phyloP scores from a whole-genome alignment of 2,329 filamentous ascomycete genomes.

The Aureobasidium sp. region DNA sequence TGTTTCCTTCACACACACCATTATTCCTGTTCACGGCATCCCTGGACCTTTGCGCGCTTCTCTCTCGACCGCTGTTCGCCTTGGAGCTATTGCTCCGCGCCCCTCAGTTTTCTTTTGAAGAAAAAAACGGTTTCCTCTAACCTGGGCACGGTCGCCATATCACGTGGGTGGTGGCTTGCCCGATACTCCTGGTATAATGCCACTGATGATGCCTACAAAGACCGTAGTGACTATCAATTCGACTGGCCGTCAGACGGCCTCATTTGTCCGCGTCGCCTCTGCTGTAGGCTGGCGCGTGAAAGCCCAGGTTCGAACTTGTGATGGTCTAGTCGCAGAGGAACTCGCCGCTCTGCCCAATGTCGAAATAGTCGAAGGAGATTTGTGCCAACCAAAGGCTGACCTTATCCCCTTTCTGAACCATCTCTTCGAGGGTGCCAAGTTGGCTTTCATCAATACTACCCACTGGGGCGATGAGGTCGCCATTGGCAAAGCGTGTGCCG shows the following conservation, averaged over 20 bases:
- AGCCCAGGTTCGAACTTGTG: constrained; percentile 80
- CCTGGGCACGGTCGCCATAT: constrained; percentile 15
- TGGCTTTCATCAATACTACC: constrained; percentile 96
- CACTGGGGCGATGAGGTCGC: constrained; percentile 92
- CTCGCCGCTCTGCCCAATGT: constrained; percentile 77
- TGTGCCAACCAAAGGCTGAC: constrained; percentile 38
- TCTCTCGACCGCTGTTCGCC: not conserved
- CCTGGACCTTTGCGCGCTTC: not conserved
- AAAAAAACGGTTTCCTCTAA: constrained; percentile 9
- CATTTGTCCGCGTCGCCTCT: constrained; percentile 86
- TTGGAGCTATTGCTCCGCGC: not conserved
- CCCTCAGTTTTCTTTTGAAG: not conserved
- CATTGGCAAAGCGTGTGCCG: constrained; percentile 80
- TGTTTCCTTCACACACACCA: constrained; percentile 5
- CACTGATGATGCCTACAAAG: constrained; percentile 44
- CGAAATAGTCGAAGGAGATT: constrained; percentile 61
- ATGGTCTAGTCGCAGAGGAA: constrained; percentile 83
- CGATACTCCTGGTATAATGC: constrained; percentile 17
- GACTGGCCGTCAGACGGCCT: constrained; percentile 90
- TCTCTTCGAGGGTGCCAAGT: constrained; percentile 68
- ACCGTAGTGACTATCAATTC: constrained; percentile 94
- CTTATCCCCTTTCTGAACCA: constrained; percentile 23
- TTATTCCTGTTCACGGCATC: not conserved
- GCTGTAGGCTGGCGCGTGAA: constrained; percentile 91
- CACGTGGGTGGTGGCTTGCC: constrained; percentile 13